These are phyloP conservation scores for Epichloe sibirici DNA, from an alignment of 2,329 filamentous ascomycete genomes.

Conservation along the genomic window DNA sequence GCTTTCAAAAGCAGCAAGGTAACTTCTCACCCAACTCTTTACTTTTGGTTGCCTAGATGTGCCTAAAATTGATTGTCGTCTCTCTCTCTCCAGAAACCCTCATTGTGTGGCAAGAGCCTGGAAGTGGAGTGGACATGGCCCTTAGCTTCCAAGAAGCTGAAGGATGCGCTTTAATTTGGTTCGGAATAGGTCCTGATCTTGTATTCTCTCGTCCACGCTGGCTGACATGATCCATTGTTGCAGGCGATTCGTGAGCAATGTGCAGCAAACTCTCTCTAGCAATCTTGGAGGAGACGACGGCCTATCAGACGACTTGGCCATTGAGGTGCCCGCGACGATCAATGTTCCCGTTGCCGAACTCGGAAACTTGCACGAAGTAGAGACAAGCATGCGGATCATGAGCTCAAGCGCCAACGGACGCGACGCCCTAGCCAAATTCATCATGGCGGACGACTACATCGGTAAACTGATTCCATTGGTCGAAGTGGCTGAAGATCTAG, in stretches of 20 bases:
- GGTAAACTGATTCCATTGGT: slow-evolving; percentile 76
- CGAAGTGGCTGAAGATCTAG: slow-evolving; percentile 78
- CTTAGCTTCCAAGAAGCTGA: slow-evolving; percentile 96
- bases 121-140: slow-evolving; percentile 85
- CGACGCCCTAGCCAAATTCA: slow-evolving; percentile 76
- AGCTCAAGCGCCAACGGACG: slow-evolving; percentile 64
- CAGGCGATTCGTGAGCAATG: slow-evolving; percentile 82
- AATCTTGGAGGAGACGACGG: slow-evolving; percentile 53
- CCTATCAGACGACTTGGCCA: slow-evolving; percentile 71
- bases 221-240: slow-evolving; percentile 2
- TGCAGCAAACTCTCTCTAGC: slow-evolving; percentile 62
- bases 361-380: slow-evolving; percentile 73
- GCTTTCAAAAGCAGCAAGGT: slow-evolving; percentile 97
- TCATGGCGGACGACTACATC: slow-evolving; percentile 79
- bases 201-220: not conserved
- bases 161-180: slow-evolving; percentile 89
- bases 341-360: slow-evolving; percentile 69
- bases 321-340: slow-evolving; percentile 60
- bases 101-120: slow-evolving; percentile 90
- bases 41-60: not conserved
- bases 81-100: slow-evolving; percentile 58
- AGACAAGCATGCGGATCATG: slow-evolving; percentile 69
- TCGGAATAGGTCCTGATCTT: slow-evolving; percentile 13
- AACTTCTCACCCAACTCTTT: slow-evolving; percentile 17
- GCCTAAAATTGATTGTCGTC: not conserved